Conservation (phyloP, 1,284 basidiomycete species). For the Trametes versicolor region DNA sequence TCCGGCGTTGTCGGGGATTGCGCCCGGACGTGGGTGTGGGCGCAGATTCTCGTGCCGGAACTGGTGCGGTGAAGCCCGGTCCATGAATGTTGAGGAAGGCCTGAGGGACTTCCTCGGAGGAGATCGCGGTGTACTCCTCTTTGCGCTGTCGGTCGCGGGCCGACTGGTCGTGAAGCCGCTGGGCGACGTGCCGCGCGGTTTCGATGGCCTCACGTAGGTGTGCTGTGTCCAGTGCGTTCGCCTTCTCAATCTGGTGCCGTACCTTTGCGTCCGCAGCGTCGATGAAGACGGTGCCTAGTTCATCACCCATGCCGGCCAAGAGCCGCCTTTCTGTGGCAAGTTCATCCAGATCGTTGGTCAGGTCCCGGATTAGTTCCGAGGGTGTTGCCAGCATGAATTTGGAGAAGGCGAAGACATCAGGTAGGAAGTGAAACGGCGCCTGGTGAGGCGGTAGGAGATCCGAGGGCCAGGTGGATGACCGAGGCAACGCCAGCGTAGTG, state of each 20-base stretch:
- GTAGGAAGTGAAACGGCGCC: conserved; percentile 95
- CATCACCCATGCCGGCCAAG: conserved; percentile 74
- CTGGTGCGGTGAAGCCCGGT: conserved; percentile 43
- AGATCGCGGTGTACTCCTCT: conserved; percentile 42
- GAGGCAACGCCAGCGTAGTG: conserved; percentile 94
- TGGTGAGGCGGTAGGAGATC: conserved; percentile 90
- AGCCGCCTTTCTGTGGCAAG: conserved; percentile 74
- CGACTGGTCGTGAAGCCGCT: conserved; percentile 57
- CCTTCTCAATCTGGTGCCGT: conserved; percentile 81
- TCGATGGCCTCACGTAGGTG: conserved; percentile 65
- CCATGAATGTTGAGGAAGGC: conserved; percentile 59
- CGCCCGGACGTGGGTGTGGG: conserved; percentile 46
- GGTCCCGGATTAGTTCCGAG: conserved; percentile 78
- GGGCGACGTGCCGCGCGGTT: conserved; percentile 67
- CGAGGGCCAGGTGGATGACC: conserved; percentile 93
- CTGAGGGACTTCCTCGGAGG: conserved; percentile 53
- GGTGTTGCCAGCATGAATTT: conserved; percentile 98
- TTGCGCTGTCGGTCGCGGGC: conserved; percentile 51
- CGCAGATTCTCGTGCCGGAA: conserved; percentile 37
- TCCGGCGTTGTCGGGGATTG: conserved; percentile 68
- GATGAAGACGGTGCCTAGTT: conserved; percentile 83
- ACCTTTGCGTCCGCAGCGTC: conserved; percentile 83
- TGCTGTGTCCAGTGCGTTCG: conserved; percentile 75
- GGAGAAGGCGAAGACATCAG: conserved; percentile 89
- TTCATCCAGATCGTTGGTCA: conserved; percentile 80